Base-by-base conservation (phyloP, 805 yeast genomes). In the Yamadazyma kitorensis region DNA sequence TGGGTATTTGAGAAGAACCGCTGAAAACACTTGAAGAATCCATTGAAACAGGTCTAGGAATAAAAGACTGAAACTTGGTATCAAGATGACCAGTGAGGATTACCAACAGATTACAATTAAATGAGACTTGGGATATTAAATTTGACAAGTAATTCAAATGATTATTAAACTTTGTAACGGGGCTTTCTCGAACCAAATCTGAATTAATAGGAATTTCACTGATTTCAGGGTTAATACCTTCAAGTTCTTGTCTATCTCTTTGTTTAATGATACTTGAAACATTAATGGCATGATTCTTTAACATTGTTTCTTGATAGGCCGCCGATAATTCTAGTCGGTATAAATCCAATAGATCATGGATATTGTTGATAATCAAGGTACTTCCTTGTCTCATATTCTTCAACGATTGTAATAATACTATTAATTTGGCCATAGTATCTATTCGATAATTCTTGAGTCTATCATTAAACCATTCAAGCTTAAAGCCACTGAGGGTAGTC, bases 261-360 rank as follows among this genome's bases (percentile, higher is more conserved):
- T 53, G 55, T 2, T 42, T 38, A 3, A 60, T 26, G 7, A 54
- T 34, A 2, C 34, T 32, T 6, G 43, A 22, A 34, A 61, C 53
- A 27, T 54, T 50, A 13, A 48, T 54, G 13, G 60, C 48, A 30
- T 64, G 68, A 34, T 52, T 52, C 31, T 54, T 54, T 8, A 64
- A 44, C 10, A 67, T 39, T 2, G 49, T 25, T 29, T 61, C 64
- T 43, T 65, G 68, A 34, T 65, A 54, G 11, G 54, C 39, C 2
- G 63, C 49, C 2, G 60, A 44, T 4, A 63, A 33, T 36, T 66
- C 66, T 17, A 57, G 45, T 21, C 52, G 54, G 39, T 65, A 66
- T 16, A 54, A 38, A 26, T 66, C 70, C 4, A 62, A 27, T 16
- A 57, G 22, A 20, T 65, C 68, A 41, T 64, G 69, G 40, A 63